phyloP scores from a whole-genome alignment of 371 early-diverging fungal species.

The Umbelopsis sp. region DNA sequence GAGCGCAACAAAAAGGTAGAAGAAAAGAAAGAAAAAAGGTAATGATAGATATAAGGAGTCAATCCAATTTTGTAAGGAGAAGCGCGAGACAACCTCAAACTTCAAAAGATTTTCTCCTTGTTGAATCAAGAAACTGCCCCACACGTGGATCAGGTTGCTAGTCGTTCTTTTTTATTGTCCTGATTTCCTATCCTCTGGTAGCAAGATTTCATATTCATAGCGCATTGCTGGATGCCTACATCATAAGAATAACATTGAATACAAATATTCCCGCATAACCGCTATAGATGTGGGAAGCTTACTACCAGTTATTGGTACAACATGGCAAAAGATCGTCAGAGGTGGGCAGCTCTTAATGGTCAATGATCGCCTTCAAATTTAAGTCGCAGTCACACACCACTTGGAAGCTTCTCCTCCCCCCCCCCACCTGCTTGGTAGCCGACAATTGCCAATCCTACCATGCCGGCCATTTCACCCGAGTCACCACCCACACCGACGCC shows the following conservation, averaged over 20 bases:
- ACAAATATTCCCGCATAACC: background rate
- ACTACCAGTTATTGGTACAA: slow-evolving; percentile 11
- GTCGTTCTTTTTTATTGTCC: background rate
- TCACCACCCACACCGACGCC: slow-evolving; percentile 20
- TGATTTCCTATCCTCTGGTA: background rate
- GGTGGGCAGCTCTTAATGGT: background rate
- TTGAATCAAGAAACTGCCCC: background rate
- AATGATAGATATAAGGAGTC: slow-evolving; percentile 10
- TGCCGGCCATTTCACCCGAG: slow-evolving; percentile 8
- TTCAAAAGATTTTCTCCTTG: background rate
- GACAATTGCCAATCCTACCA: background rate
- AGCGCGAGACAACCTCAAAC: slow-evolving; percentile 7
- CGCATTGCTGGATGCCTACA: no score
- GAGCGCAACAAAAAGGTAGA: slow-evolving; percentile 1
- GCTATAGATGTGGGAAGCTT: slow-evolving; percentile 6
- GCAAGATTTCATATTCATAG: background rate
- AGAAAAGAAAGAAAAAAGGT: background rate
- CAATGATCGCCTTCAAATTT: slow-evolving; percentile 11
- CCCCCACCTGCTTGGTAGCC: background rate
- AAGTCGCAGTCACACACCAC: background rate
- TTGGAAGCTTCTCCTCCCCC: background rate
- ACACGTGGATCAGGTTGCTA: slow-evolving; percentile 5
- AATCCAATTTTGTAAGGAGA: slow-evolving; percentile 10
- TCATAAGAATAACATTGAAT: background rate
- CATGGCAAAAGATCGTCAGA: slow-evolving; percentile 14